A percentile compares a stretch with the other conserved stretches of the same genome.
Evolutionary conservation across 441 rosid species (phyloP).

Genomic region (Adansonia gregorii): DNA sequence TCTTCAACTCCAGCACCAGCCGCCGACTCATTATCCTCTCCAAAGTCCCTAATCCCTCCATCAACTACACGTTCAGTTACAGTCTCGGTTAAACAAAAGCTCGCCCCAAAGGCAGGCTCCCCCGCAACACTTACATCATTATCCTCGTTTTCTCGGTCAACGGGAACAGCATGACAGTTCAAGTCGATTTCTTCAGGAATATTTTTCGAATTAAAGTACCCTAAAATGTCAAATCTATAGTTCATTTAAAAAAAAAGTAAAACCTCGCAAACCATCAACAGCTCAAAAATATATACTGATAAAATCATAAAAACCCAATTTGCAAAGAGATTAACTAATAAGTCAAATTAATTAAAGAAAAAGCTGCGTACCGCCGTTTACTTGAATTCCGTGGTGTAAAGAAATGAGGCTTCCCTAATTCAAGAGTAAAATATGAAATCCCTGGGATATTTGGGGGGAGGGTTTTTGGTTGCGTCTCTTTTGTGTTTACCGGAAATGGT

Average conservation of each 20-base stretch:
- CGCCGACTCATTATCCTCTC: constrained; percentile 13
- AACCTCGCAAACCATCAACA: neutral
- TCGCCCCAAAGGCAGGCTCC: constrained; percentile 6
- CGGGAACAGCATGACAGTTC: constrained; percentile 41
- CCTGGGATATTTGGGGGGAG: neutral
- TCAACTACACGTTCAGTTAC: constrained; percentile 35
- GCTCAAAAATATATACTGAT: neutral
- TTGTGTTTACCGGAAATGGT: neutral
- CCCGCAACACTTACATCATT: constrained; percentile 23
- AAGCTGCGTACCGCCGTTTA: constrained; percentile 14
- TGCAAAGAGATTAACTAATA: neutral
- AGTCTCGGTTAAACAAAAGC: constrained; percentile 39
- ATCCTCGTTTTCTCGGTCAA: constrained; percentile 36
- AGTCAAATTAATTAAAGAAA: neutral
- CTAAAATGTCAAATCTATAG: constrained; percentile 18
- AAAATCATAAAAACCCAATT: neutral
- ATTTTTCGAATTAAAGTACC: constrained; percentile 45
- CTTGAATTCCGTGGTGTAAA: neutral
- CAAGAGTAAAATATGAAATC: neutral
- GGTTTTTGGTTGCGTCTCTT: neutral
- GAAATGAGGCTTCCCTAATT: neutral
- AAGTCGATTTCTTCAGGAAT: constrained; percentile 38
- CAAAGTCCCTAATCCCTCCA: constrained; percentile 21
- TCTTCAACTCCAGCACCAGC: constrained; percentile 10
- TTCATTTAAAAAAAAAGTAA: neutral